Base-by-base conservation (phyloP, 2,329 filamentous ascomycete species). In the Bipolaris oryzae region DNA sequence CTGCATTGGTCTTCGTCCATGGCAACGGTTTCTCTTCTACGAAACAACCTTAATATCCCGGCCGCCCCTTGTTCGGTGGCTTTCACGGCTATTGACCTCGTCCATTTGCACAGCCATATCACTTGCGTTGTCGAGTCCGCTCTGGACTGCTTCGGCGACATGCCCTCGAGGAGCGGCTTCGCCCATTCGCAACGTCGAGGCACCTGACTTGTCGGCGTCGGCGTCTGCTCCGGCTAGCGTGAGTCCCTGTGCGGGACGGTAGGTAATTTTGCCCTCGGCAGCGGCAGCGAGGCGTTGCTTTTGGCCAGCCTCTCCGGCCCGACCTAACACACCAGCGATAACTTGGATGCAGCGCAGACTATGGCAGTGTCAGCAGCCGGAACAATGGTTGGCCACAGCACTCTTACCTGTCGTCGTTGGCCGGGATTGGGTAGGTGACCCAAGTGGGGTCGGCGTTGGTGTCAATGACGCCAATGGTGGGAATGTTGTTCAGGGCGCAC, bases 351-450 rank as follows among this genome's bases (percentile, higher is more conserved):
- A 88, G 58, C 95, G 89, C 65, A 96, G 78, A 85, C 92, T 96
- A 58, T 76, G n/a, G 50, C 13, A 5, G 28, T 16, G 50, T 69
- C 43, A 68, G 57, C 28, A 53, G 18, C 28, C 33, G 10, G 18
- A 38, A 4, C 16, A 16, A 15, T 15, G 11, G 15, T 45, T 7
- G 15, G 28, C 31, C 23, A 4, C 7, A 10, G 7, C 34, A 5
- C 43, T 74, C 82, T 72, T 76, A 91, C 89, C 89, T 92, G 82
- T 99, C 95, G 73, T 99, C 95, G 76, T 99, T 99, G 48, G 92
- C 92, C 1, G 95, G 95, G 66, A 99, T 97, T 13, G 91, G 90
- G 74, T 99, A 99, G 3, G 95, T 98, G 48, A 98, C 92, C 86
- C 91, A 94, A 0, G 91, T 91, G 0, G 95, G 91, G 77, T 98